A percentile compares a stretch with the other conserved stretches of the same genome.
Conservation (phyloP, 2,329 filamentous ascomycete species). For the Ceratocystis destructans region DNA sequence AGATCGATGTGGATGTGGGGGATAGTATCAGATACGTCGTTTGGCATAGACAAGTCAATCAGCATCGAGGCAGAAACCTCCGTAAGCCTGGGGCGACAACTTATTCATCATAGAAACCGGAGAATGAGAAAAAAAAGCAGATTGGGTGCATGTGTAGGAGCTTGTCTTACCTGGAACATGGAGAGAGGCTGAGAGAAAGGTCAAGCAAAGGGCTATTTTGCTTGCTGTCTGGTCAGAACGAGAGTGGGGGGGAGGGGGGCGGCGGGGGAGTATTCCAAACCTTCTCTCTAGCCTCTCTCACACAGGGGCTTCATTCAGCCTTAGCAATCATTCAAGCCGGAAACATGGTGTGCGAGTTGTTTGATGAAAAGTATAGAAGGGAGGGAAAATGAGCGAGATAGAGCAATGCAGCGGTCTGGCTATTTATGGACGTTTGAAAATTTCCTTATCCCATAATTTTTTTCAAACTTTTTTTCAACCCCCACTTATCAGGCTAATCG, state of each 20-base stretch:
- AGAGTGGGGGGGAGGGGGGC: background rate
- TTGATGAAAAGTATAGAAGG: background rate
- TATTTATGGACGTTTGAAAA: constrained; percentile 2
- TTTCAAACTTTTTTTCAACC: constrained; percentile 7
- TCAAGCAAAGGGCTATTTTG: background rate
- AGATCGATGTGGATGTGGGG: background rate
- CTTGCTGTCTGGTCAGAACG: background rate
- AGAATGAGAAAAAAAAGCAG: background rate
- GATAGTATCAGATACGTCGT: constrained; percentile 23
- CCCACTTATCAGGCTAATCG: constrained; percentile 8
- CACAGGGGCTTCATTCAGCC: background rate
- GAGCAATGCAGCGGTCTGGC: background rate
- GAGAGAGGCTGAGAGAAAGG: constrained; percentile 1
- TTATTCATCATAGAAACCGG: constrained; percentile 31
- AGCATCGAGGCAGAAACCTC: constrained; percentile 37
- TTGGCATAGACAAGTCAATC: constrained; percentile 43
- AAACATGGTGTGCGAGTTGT: background rate
- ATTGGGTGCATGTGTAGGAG: background rate
- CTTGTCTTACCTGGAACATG: background rate
- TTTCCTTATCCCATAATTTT: background rate
- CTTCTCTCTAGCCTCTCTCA: background rate
- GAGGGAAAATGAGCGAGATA: background rate
- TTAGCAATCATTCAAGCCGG: background rate
- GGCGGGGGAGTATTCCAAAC: background rate
- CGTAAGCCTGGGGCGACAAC: constrained; percentile 39